Base-by-base conservation (phyloP, 2,329 filamentous ascomycete genomes). In the Phaeosphaeria sp. region DNA sequence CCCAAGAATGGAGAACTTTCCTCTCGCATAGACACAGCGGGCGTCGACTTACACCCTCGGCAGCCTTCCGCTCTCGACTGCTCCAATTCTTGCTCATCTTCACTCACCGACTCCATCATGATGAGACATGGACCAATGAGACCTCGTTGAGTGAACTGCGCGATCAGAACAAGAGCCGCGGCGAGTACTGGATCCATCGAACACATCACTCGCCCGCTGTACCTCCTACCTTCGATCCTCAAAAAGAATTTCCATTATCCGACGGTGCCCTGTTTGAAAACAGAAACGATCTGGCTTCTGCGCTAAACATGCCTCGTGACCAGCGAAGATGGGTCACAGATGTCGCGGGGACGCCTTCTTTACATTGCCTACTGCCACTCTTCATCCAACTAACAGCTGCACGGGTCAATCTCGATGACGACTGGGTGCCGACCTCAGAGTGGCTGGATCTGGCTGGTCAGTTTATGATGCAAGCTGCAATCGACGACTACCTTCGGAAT, bases 341-440 rank as follows among this genome's bases (percentile, higher is more conserved):
- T 42, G 67, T 77, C 50, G 77, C 78, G 50, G 77, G 78, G 30
- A 78, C 77, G 1, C 64, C 70, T 20, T 68, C 71, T 5, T 64
- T 74, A 67, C 54, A 77, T 71, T 78, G 80, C 47, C 71, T 84
- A 6, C 71, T 84, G 2, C 77, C 81, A 1, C 69, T 80, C 4
- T 85, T 86, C 67, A 77, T 85, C 63, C 70, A 76, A 25, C 72
- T 86, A 88, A 83, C 82, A 18, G 74, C 77, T 2, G 67, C 75
- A 6, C 74, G 80, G 36, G 59, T 68, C 10, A 58, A 63, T 17
- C 62, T 74, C 18, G 67, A 61, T 42, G 71, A 70, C 25, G 72
- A 76, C 41, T 77, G 72, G 64, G 55, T 64, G 6, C 72, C 79
- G 3, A 76, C 69, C 5, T 62, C 69, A 6, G 69, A 75, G 11